Evolutionary conservation across 1,139 yeast species (phyloP), one percentile per base, ranked within the genome.

Genomic region (Entelexis paramagnoliae): DNA sequence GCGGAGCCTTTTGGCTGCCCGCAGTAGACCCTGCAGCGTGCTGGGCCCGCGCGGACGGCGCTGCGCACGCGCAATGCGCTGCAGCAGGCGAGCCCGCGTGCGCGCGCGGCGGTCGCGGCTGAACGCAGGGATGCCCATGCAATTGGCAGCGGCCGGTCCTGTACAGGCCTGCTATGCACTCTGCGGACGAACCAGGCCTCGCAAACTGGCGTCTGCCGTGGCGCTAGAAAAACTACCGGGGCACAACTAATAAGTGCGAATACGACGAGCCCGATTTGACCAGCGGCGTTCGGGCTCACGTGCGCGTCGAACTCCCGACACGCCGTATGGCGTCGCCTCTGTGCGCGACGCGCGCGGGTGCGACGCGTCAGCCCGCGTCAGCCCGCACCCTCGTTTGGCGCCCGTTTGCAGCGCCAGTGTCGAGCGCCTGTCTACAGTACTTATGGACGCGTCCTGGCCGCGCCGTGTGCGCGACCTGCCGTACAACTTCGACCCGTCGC

Each of bases 401-500:
- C 32, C 32, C 8, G 32, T 29, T 29, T 29, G 24, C 24, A 22
- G 24, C 24, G 24, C 34, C 8, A 14, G 34, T 14, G 10, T 32
- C 34, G 34, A 13, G 17, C 17, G 34, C 14, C 17, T 14, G 17
- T 14, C 14, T n/a, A 17, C 34, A 6, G 16, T n/a, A 5, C 9
- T 34, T 34, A 42, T 42, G 46, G 36, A 42, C 20, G 29, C 11
- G 36, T 11, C 46, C 19, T 35, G 36, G 41, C 39, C 39, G 40
- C 41, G 28, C 28, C 33, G 44, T 13, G 30, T 20, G 33, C 44
- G 48, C n/a, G 48, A 46, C 48, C 53, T 38, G 30, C 54, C 52
- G 14, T 53, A 51, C 44, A 51, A 50, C 4, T 42, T 51, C 17
- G 56, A 53, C 32, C 56, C 56, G 24, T 33, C 35, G 28, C 35